Evolutionary conservation across 257 asterid species (phyloP), one percentile per base, ranked within the genome.

Genomic region (Lavandula angustifolia): DNA sequence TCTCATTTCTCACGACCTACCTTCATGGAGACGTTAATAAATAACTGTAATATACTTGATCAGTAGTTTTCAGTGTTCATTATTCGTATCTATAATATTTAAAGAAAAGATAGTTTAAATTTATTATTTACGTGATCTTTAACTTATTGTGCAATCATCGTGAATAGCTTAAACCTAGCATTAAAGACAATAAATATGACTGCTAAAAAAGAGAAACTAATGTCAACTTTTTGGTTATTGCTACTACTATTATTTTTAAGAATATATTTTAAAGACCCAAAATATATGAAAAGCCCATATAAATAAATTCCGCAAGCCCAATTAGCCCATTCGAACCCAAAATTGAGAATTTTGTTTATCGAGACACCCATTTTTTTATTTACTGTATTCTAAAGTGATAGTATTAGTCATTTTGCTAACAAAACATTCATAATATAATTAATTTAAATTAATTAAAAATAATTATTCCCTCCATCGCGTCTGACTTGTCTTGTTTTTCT

Each of bases 1-100:
- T 22, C 27, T 22, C 27, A 22, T 2, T 22, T 22, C 27, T 50
- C 41, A 64, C 7, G 18, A 52, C 62, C 33, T 7, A 29, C 52
- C 52, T 52, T 65, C 8, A 52, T 52, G 53, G 12, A 18, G 22
- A 8, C 8, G 14, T 52, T 38, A 65, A 38, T 65, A 52, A 41
- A 65, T 52, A 47, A 47, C 48, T 37, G 14, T 16, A 33, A 46
- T 62, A 9, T 9, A 13, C 7, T 62, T 47, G 47, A 48, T 8
- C 7, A 29, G 68, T 11, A 47, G 34, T 46, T 32, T 13, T 58
- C 35, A 58, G 5, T 1, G 2, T 37, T 18, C 37, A 58, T 40
- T 17, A 17, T 42, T 22, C 53, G 12, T 12, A 14, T 37, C 29
- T 33, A 7, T 9, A 14, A 17, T 22, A 6, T 37, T 18, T 17